A percentile compares a stretch with the other conserved stretches of the same genome.
Conservation (phyloP, 352 stramenopile species). For the Plasmopara muralis region DNA sequence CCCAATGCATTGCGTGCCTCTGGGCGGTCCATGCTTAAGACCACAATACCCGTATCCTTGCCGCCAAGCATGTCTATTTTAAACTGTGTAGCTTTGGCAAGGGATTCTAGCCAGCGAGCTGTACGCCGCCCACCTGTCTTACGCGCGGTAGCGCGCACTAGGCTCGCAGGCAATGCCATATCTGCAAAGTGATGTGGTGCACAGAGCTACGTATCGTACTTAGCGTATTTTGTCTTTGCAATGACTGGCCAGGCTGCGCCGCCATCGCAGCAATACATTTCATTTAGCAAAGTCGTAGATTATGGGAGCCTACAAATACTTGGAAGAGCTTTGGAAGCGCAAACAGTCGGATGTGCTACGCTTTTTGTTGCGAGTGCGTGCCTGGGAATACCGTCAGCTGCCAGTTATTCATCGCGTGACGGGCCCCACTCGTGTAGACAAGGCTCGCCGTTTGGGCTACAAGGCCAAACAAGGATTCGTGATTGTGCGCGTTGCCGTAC, state of each 20-base stretch:
- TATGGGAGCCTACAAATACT: slow-evolving; percentile 99
- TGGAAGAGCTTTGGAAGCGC: slow-evolving; percentile 99
- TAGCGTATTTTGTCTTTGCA: slow-evolving; percentile 3
- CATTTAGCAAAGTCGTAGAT: slow-evolving; percentile 43
- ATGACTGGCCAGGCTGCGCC: slow-evolving; percentile 12
- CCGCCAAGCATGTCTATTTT: slow-evolving; percentile 55
- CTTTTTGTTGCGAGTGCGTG: slow-evolving; percentile 98
- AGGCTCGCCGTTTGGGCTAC: slow-evolving; percentile 99
- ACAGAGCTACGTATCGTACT: slow-evolving; percentile 2
- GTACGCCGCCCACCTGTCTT: background rate
- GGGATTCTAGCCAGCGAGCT: slow-evolving; percentile 11
- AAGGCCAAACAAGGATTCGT: slow-evolving; percentile 99
- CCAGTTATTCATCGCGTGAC: slow-evolving; percentile 94
- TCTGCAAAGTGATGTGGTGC: background rate
- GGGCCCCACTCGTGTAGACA: slow-evolving; percentile 96
- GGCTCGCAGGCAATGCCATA: slow-evolving; percentile 8
- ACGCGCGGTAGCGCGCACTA: slow-evolving; percentile 2
- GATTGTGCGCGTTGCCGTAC: slow-evolving; percentile 95
- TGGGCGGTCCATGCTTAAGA: slow-evolving; percentile 75
- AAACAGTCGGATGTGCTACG: slow-evolving; percentile 99
- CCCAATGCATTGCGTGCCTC: slow-evolving; percentile 73
- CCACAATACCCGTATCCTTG: slow-evolving; percentile 46
- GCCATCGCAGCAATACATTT: slow-evolving; percentile 7
- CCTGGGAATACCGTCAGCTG: slow-evolving; percentile 98
- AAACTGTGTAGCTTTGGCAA: slow-evolving; percentile 31